Conservation (phyloP, 495 filamentous ascomycete species). For the Chaetomium fimeti region DNA sequence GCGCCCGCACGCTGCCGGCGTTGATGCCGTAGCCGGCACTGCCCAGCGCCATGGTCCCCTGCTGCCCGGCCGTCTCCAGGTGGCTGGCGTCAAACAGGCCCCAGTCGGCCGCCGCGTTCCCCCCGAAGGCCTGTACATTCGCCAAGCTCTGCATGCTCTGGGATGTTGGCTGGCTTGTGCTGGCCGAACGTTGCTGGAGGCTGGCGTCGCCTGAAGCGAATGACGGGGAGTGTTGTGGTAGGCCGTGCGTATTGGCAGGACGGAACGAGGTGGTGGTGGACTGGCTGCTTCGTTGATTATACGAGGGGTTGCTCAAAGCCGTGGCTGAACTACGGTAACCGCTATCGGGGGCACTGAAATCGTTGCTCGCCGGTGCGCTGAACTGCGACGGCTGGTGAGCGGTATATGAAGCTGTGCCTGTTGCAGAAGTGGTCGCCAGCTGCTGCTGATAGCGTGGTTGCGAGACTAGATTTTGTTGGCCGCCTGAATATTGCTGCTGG, state of each 20-base stretch:
- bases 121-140: slow-evolving; percentile 27
- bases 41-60: slow-evolving; percentile 26
- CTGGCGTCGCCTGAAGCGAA: slow-evolving; percentile 29
- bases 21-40: slow-evolving; percentile 28
- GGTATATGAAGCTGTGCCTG: slow-evolving; percentile 39
- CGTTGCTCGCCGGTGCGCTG: slow-evolving; percentile 39
- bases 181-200: slow-evolving; percentile 29
- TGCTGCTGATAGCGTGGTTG: slow-evolving; percentile 48
- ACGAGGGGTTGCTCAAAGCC: slow-evolving; percentile 32
- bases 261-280: slow-evolving; percentile 40
- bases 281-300: slow-evolving; percentile 39
- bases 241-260: slow-evolving; percentile 33
- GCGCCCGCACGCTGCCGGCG: slow-evolving; percentile 22
- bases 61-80: slow-evolving; percentile 39
- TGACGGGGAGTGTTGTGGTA: slow-evolving; percentile 41
- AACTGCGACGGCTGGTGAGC: slow-evolving; percentile 48
- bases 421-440: slow-evolving; percentile 39
- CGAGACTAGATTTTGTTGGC: slow-evolving; percentile 31
- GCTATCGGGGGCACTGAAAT: slow-evolving; percentile 38
- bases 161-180: slow-evolving; percentile 25
- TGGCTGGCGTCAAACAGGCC: slow-evolving; percentile 40
- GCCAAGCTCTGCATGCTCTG: slow-evolving; percentile 32
- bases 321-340: slow-evolving; percentile 41
- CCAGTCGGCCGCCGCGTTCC: slow-evolving; percentile 34
- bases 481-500: slow-evolving; percentile 35